Evolutionary conservation across 495 filamentous ascomycete species (phyloP), one percentile per base, ranked within the genome.

Genomic region (Jackrogersella minutella): DNA sequence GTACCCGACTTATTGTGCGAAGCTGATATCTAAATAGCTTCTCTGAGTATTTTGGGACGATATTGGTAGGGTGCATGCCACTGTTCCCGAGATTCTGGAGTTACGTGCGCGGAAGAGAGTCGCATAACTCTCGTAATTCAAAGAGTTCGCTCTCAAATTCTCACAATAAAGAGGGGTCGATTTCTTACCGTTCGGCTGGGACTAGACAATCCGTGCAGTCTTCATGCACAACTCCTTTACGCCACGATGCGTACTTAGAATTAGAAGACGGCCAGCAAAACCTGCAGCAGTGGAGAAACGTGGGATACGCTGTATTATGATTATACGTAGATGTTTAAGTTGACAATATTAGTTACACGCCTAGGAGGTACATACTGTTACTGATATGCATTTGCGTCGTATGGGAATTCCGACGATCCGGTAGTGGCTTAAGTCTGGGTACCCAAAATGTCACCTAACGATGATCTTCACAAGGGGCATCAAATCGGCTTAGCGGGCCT

Each of bases 21-120:
- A 1, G 22, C 14, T 47, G 30, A 47, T 47, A 1, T 6, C 19
- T 24, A 14, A 5, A 30, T 13, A 58, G 55, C 7, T 49, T 58
- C n/a, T 41, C 55, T 31, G 73, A 75, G 44, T 74, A 74, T 21
- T 69, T 64, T 31, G 73, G 73, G 24, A 75, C 73, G 2, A 70
- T 75, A n/a, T 39, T 72, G 17, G 69, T 75, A 1, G 68, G 73
- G 0, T 75, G 73, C 55, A 75, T 75, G 73, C 71, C 71, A 0
- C 58, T 69, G 0, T 75, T 75, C 31, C 73, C 73, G 0, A 49
- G 71, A 30, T 75, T 75, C 62, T 75, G 55, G 55, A 31, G 11
- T 24, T 14, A n/a, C 14, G 5, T 58, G 40, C 9, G 40, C 28
- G 55, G 36, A 0, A 47, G 11, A 49, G 41, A 28, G 3, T 44